Evolutionary conservation across 345 rosid genomes (phyloP).

Genomic region (Populus nigra): DNA sequence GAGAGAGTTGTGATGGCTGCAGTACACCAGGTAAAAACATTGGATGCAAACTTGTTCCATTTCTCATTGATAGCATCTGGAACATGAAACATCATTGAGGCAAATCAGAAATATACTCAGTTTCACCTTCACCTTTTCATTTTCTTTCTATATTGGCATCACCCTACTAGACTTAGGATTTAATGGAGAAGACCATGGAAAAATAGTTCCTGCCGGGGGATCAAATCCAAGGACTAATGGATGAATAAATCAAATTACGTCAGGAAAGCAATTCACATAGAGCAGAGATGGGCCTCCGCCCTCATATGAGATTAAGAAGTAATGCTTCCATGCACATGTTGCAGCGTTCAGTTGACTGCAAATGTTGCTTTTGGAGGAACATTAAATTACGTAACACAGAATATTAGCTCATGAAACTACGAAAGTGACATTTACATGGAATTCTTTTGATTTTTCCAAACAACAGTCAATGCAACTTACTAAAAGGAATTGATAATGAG

Average conservation of each 20-base stretch:
- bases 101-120: slow-evolving; percentile 7
- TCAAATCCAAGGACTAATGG: neutral
- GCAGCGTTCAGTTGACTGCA: neutral
- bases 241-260: neutral
- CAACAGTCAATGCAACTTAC: neutral
- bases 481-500: neutral
- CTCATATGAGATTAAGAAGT: neutral
- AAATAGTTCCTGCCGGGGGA: neutral
- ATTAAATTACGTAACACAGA: too few relatives aligned
- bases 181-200: neutral
- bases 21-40: slow-evolving; percentile 56
- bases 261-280: neutral
- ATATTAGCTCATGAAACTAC: too few relatives aligned
- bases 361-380: too few relatives aligned
- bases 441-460: neutral
- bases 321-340: neutral
- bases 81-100: slow-evolving; percentile 16
- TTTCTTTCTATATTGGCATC: neutral
- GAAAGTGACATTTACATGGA: too few relatives aligned
- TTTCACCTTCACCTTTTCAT: neutral
- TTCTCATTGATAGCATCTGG: slow-evolving; percentile 81
- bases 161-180: neutral
- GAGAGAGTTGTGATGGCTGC: slow-evolving; percentile 48
- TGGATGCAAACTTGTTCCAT: slow-evolving; percentile 69
- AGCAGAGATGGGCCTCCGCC: neutral